Evolutionary conservation across 164 flowering plant species (phyloP), one percentile per base, ranked within the genome.

Genomic region (Magnolia kwangsiensis): DNA sequence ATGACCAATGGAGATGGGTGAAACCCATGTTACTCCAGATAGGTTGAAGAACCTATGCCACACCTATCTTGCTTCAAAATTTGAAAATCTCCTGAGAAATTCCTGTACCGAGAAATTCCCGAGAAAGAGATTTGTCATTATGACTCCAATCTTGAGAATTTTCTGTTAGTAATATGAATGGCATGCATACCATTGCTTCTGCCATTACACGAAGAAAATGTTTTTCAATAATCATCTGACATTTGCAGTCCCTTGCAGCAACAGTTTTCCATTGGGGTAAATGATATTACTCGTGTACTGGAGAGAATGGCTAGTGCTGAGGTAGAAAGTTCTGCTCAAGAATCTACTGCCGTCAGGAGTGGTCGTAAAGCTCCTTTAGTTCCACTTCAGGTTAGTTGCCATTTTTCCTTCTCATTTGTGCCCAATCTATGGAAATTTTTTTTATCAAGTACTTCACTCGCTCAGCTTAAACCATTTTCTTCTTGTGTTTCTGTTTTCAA

Each of bases 251-350:
- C 61, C 11, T 11, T 64, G 19, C 72, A 90, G 98, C 90, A 90
- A 90, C 97, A 90, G 84, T 95, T 92, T 77, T 75, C 95, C 0
- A 77, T 92, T 73, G 98, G 97, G n/a, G 90, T 89, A 51, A 92
- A 95, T 84, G 97, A 95, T 14, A 95, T 92, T 9, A 94, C 97
- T 20, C 91, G 95, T 10, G 85, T 83, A 31, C 86, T 94, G 78
- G 98, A 94, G 78, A 83, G 92, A 24, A 92, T 94, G 96, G 86
- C 88, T 4, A 18, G 67, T 55, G 67, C 81, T 69, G 78, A 78
- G 6, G 29, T 27, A 16, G 66, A 67, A 70, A 73, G 10, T 76
- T 55, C 72, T 64, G 14, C 67, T 67, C 72, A 64, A 45, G 75
- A 78, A 31, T 63, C 82, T 75, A 18, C 50, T 51, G 58, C 67